Evolutionary conservation across 805 yeast species (phyloP).

Genomic region (Grigorovia transvaalensis): DNA sequence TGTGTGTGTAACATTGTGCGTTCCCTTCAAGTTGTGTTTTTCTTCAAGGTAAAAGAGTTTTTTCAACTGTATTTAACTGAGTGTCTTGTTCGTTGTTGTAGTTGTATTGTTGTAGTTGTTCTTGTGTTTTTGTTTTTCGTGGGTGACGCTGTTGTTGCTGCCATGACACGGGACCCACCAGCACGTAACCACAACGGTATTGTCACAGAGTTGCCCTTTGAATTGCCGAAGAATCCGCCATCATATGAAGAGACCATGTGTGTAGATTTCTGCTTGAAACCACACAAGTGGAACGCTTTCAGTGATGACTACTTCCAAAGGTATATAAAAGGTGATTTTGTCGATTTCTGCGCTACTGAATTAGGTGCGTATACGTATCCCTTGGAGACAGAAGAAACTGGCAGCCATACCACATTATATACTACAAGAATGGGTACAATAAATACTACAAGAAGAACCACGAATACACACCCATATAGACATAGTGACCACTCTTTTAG

Average conservation of each 20-base stretch:
- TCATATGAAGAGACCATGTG: constrained; percentile 19
- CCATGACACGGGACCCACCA: neutral
- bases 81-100: no score
- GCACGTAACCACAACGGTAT: neutral
- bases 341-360: neutral
- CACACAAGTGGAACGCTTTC: neutral
- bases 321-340: neutral
- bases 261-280: constrained; percentile 1
- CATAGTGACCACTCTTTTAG: neutral
- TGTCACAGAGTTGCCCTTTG: neutral
- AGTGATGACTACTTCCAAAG: neutral
- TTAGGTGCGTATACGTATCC: neutral
- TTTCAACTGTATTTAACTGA: neutral
- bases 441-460: neutral
- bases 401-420: neutral
- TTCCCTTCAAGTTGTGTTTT: no score
- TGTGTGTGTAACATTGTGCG: neutral
- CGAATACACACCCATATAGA: neutral
- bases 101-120: no score
- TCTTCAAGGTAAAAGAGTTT: neutral
- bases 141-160: no score
- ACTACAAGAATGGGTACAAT: neutral
- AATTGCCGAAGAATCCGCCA: constrained; percentile 17
- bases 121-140: no score
- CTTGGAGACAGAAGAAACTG: neutral